phyloP scores from a whole-genome alignment of 257 asterid species.

The Capsicum pubescens region DNA sequence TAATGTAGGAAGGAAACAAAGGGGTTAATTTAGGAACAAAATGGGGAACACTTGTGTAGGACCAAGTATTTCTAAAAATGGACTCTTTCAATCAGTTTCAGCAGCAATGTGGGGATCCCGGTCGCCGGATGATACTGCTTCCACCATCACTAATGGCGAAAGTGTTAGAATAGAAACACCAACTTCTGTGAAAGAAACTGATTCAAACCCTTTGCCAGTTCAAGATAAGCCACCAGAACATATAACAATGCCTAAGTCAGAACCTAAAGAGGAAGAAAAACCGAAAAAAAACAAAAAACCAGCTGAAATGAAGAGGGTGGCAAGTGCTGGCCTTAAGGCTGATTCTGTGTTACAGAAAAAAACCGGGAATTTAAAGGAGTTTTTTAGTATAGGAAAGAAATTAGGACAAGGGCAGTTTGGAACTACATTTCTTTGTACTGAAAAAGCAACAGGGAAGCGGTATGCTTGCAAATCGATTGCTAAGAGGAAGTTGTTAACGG shows the following conservation, averaged over 20 bases:
- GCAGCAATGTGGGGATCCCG: conserved; percentile 37
- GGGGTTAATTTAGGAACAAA: background rate
- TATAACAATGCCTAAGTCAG: conserved; percentile 31
- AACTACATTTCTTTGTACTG: conserved; percentile 77
- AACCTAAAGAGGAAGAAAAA: conserved; percentile 36
- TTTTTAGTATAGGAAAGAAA: conserved; percentile 74
- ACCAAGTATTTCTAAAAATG: conserved; percentile 34
- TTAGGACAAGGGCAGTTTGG: conserved; percentile 97
- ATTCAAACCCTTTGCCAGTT: conserved; percentile 25
- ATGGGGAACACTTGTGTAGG: conserved; percentile 39
- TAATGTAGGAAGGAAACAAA: background rate
- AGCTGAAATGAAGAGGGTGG: conserved; percentile 62
- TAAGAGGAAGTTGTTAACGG: conserved; percentile 80
- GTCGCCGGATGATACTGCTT: conserved; percentile 26
- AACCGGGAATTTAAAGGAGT: conserved; percentile 84
- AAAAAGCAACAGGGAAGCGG: conserved; percentile 62
- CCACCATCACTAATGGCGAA: conserved; percentile 26
- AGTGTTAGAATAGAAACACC: conserved; percentile 31
- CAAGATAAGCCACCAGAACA: conserved; percentile 36
- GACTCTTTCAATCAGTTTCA: conserved; percentile 36
- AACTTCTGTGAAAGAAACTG: conserved; percentile 22
- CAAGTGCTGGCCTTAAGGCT: conserved; percentile 85
- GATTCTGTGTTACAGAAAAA: conserved; percentile 72
- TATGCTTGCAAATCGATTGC: conserved; percentile 94
- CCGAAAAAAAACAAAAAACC: conserved; percentile 55